Conservation (phyloP, 2,329 filamentous ascomycete genomes). For the Dryadomyces sulphureus region DNA sequence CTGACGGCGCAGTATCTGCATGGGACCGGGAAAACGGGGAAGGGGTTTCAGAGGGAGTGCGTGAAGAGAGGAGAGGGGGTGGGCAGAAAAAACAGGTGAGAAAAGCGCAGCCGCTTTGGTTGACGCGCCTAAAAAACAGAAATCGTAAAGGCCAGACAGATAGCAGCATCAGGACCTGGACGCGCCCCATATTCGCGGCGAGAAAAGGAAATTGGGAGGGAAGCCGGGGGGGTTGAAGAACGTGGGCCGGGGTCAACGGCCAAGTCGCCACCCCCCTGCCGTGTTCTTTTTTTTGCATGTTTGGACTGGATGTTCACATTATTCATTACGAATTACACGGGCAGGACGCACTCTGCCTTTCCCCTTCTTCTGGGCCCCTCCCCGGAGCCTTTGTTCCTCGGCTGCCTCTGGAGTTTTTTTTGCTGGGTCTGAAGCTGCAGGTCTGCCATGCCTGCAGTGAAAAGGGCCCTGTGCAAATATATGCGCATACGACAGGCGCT, state of each 20-base stretch:
- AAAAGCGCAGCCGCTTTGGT: background rate
- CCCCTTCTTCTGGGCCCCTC: too few species aligned
- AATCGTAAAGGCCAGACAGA: background rate
- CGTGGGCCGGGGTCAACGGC: background rate
- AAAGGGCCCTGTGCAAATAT: too few species aligned
- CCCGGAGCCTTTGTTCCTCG: too few species aligned
- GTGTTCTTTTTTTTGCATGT: background rate
- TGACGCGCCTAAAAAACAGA: background rate
- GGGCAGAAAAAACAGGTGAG: background rate
- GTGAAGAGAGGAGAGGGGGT: background rate
- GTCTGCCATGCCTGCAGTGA: too few species aligned
- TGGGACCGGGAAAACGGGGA: conserved; percentile 1
- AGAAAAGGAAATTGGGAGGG: background rate
- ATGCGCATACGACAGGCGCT: too few species aligned
- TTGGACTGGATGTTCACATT: too few species aligned
- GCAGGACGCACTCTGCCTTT: too few species aligned
- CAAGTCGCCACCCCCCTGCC: background rate
- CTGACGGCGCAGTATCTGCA: background rate
- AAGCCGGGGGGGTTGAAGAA: conserved; percentile 1
- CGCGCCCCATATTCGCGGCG: background rate
- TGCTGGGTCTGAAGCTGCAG: too few species aligned
- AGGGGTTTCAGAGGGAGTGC: background rate
- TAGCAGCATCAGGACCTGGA: background rate
- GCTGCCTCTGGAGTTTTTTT: too few species aligned
- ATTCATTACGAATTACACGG: too few species aligned